Conservation (phyloP, 208 protist genomes). For the Blechomonas ayalai region DNA sequence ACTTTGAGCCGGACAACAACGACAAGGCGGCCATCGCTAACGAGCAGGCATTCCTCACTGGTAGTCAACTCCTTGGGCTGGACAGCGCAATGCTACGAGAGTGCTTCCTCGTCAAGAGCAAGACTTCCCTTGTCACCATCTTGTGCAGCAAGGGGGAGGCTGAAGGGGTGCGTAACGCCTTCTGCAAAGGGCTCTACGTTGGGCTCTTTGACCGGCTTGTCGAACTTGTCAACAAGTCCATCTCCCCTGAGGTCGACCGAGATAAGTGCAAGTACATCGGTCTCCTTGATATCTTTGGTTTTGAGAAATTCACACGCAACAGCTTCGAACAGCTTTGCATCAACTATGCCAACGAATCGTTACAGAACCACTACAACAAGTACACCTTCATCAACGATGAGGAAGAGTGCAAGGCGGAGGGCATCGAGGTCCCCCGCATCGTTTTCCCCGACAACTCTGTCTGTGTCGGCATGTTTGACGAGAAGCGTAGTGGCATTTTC, state of each 20-base stretch:
- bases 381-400: conserved; percentile 94
- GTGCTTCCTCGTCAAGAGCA: conserved; percentile 77
- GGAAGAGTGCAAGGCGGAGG: conserved; percentile 82
- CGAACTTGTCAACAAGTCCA: conserved; percentile 70
- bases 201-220: conserved; percentile 88
- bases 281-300: conserved; percentile 95
- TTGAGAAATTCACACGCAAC: conserved; percentile 94
- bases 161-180: conserved; percentile 68
- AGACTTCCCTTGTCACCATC: conserved; percentile 72
- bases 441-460: conserved; percentile 84
- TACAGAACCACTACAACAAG: conserved; percentile 97
- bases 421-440: conserved; percentile 70
- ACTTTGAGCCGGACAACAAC: conserved; percentile 75
- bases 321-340: conserved; percentile 97
- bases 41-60: conserved; percentile 29
- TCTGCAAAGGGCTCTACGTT: conserved; percentile 88
- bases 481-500: conserved; percentile 73
- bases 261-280: conserved; percentile 85
- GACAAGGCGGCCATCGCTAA: conserved; percentile 56
- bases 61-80: conserved; percentile 59
- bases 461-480: conserved; percentile 84
- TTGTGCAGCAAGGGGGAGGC: conserved; percentile 71
- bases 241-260: conserved; percentile 41
- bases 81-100: conserved; percentile 38
- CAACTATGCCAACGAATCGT: conserved; percentile 97